Evolutionary conservation across 2,329 filamentous ascomycete species (phyloP).

Genomic region (Fusarium nodosum): DNA sequence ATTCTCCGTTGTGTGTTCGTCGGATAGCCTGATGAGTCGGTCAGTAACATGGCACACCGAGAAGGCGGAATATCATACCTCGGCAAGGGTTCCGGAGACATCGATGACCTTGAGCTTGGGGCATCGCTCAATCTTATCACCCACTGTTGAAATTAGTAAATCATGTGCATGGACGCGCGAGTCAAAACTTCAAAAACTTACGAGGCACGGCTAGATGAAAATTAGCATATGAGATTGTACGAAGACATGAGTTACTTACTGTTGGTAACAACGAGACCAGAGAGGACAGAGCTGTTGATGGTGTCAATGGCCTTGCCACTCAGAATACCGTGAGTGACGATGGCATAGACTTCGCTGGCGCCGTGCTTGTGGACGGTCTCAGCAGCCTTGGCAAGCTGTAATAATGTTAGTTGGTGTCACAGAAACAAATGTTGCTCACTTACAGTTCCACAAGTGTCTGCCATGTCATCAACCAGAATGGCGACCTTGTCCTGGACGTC

Average conservation of each 20-base stretch:
- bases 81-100: constrained; percentile 85
- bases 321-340: constrained; percentile 94
- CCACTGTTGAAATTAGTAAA: constrained; percentile 58
- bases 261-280: constrained; percentile 89
- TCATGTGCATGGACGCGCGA: not conserved
- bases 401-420: constrained; percentile 23
- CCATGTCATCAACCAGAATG: constrained; percentile 98
- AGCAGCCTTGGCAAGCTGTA: constrained; percentile 79
- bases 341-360: constrained; percentile 89
- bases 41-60: constrained; percentile 16
- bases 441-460: constrained; percentile 89
- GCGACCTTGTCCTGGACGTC: constrained; percentile 92
- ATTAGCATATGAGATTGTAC: constrained; percentile 43
- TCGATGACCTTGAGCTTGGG: constrained; percentile 90
- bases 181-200: constrained; percentile 31
- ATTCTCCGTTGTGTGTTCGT: constrained; percentile 75
- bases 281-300: constrained; percentile 82
- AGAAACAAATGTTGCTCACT: constrained; percentile 8
- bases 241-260: constrained; percentile 60
- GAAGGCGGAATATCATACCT: constrained; percentile 53
- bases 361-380: constrained; percentile 89
- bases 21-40: constrained; percentile 68
- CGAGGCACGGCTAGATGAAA: constrained; percentile 54
- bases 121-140: constrained; percentile 84
- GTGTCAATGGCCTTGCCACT: constrained; percentile 90